These are phyloP conservation scores for Phoma sp. DNA, from an alignment of 2,329 filamentous ascomycete species.

Conservation along the genomic window DNA sequence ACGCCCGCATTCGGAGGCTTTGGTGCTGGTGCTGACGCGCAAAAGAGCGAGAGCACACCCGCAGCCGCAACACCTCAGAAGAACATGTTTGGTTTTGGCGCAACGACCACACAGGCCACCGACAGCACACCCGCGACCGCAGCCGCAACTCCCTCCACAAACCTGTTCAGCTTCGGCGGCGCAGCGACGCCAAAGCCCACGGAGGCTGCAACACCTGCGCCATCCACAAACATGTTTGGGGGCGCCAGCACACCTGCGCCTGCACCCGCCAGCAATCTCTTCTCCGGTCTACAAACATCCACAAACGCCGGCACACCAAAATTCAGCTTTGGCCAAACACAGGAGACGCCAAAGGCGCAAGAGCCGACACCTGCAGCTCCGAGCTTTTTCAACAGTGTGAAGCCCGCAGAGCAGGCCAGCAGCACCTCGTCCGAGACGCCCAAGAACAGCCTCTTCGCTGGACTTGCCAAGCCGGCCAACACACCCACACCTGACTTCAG, in stretches of 20 bases:
- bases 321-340: constrained; percentile 17
- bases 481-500: constrained; percentile 14
- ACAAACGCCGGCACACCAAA: constrained; percentile 12
- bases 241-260: constrained; percentile 11
- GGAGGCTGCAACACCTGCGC: constrained; percentile 18
- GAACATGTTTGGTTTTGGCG: background rate
- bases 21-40: constrained; percentile 18
- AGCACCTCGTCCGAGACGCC: constrained; percentile 22
- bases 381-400: constrained; percentile 25
- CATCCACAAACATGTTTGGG: constrained; percentile 24
- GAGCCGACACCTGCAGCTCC: constrained; percentile 17
- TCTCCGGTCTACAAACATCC: constrained; percentile 22
- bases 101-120: constrained; percentile 4
- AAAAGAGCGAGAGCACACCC: constrained; percentile 17
- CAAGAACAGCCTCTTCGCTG: constrained; percentile 30
- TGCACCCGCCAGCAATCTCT: constrained; percentile 22
- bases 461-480: constrained; percentile 22
- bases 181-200: constrained; percentile 19
- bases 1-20: constrained; percentile 25
- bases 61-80: background rate
- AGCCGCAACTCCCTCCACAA: constrained; percentile 10
- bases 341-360: constrained; percentile 20
- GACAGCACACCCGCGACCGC: constrained; percentile 19
- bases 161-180: constrained; percentile 25
- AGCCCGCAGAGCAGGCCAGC: constrained; percentile 14